phyloP scores from a whole-genome alignment of 2,329 filamentous ascomycete species.

The Dendrostoma leiphaemia region DNA sequence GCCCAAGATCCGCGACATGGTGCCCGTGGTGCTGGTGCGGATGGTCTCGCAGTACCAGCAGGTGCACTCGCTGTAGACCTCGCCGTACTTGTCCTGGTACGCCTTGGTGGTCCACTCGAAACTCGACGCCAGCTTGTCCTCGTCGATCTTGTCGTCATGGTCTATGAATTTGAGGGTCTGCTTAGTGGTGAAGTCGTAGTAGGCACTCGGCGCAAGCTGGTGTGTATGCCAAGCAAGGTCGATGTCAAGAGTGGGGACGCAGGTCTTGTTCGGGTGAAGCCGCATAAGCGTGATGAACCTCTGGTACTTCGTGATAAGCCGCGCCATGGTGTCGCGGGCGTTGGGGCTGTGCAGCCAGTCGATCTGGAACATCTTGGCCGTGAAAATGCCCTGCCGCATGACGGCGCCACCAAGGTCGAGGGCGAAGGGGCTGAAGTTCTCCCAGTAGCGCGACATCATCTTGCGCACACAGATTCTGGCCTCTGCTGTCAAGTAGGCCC shows the following conservation, averaged over 20 bases:
- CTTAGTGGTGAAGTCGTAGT: slow-evolving; percentile 56
- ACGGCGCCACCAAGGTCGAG: slow-evolving; percentile 66
- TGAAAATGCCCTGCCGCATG: slow-evolving; percentile 63
- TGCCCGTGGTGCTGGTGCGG: slow-evolving; percentile 53
- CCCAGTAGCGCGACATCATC: slow-evolving; percentile 72
- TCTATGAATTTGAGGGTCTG: slow-evolving; percentile 62
- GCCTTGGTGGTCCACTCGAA: slow-evolving; percentile 72
- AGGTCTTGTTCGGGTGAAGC: slow-evolving; percentile 41
- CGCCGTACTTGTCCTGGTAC: slow-evolving; percentile 63
- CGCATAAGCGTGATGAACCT: slow-evolving; percentile 63
- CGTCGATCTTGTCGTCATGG: slow-evolving; percentile 81
- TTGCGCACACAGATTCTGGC: slow-evolving; percentile 52
- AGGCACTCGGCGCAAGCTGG: slow-evolving; percentile 63
- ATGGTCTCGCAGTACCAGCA: slow-evolving; percentile 83
- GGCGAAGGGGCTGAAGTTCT: slow-evolving; percentile 61
- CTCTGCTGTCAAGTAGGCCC: slow-evolving; percentile 20
- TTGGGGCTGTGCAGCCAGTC: slow-evolving; percentile 77
- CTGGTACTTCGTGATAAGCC: slow-evolving; percentile 63
- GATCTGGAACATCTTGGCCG: slow-evolving; percentile 70
- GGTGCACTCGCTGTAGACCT: slow-evolving; percentile 73
- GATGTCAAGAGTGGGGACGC: slow-evolving; percentile 71
- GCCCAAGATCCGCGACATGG: slow-evolving; percentile 43
- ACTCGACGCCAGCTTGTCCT: slow-evolving; percentile 57
- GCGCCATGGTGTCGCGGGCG: slow-evolving; percentile 59
- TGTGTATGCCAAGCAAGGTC: slow-evolving; percentile 82